A percentile compares a stretch with the other conserved stretches of the same genome.
These are phyloP conservation scores for Acidomyces sp. DNA, from an alignment of 495 filamentous ascomycete genomes.

Conservation along the genomic window DNA sequence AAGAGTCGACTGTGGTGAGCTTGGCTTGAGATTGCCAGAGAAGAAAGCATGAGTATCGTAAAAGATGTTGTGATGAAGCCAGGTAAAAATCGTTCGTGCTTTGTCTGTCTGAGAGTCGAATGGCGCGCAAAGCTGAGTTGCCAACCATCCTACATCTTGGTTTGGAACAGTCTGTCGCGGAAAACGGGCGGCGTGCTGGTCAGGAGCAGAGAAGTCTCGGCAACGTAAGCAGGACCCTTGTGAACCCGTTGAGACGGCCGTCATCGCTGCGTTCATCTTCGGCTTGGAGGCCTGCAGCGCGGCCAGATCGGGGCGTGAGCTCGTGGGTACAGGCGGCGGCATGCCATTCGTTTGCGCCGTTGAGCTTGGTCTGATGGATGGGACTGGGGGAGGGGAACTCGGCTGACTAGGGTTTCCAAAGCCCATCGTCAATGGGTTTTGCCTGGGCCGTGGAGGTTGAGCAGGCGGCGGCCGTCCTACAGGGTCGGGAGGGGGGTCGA, in stretches of 20 bases:
- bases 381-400: slow-evolving; percentile 24
- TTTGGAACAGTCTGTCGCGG: slow-evolving; percentile 55
- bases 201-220: slow-evolving; percentile 74
- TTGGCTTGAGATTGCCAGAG: slow-evolving; percentile 48
- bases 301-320: slow-evolving; percentile 46
- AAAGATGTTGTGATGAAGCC: slow-evolving; percentile 84
- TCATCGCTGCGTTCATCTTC: slow-evolving; percentile 23
- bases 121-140: slow-evolving; percentile 59
- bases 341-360: slow-evolving; percentile 6
- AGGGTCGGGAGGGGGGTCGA: no score
- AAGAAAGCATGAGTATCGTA: slow-evolving; percentile 76
- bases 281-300: slow-evolving; percentile 44
- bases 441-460: slow-evolving; percentile 12
- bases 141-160: slow-evolving; percentile 53
- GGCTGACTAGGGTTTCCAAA: background rate
- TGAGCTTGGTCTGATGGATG: slow-evolving; percentile 14
- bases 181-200: slow-evolving; percentile 63
- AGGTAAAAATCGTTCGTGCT: slow-evolving; percentile 82
- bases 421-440: slow-evolving; percentile 29
- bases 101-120: slow-evolving; percentile 79
- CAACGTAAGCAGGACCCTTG: slow-evolving; percentile 55
- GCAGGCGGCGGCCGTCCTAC: background rate
- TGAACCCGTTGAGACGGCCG: slow-evolving; percentile 12
- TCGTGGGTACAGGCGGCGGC: slow-evolving; percentile 44
- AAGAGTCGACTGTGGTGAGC: slow-evolving; percentile 54